A percentile compares a stretch with the other conserved stretches of the same genome.
These are phyloP conservation scores for Yamadazyma dushanensis DNA, from an alignment of 1,139 yeast genomes.

Conservation along the genomic window DNA sequence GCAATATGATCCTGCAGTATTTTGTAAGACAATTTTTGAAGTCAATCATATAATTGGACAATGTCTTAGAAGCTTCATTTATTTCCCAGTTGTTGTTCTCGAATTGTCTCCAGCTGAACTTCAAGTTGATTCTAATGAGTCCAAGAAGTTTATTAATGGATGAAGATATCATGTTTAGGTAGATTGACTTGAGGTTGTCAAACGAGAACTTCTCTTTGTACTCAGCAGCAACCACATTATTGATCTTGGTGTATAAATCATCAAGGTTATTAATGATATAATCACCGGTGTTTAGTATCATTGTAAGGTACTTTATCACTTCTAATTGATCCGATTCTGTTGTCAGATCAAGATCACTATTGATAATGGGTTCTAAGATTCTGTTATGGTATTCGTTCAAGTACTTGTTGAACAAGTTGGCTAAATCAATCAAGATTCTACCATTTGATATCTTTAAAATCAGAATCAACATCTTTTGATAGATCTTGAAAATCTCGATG, in stretches of 20 bases:
- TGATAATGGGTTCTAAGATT: constrained; percentile 61
- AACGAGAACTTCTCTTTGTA: constrained; percentile 44
- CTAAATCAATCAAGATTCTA: constrained; percentile 57
- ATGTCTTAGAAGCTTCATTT: constrained; percentile 62
- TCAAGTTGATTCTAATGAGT: constrained; percentile 62
- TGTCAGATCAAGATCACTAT: constrained; percentile 26
- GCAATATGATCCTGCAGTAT: constrained; percentile 52
- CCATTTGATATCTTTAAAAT: constrained; percentile 75
- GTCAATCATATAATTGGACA: constrained; percentile 68
- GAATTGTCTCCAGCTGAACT: constrained; percentile 83
- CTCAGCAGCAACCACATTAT: constrained; percentile 42
- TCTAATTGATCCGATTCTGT: constrained; percentile 39
- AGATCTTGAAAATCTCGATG: constrained; percentile 79
- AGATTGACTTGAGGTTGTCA: constrained; percentile 56
- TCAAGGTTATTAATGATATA: constrained; percentile 77
- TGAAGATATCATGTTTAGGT: constrained; percentile 56
- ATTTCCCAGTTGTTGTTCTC: constrained; percentile 75
- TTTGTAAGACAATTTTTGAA: constrained; percentile 47
- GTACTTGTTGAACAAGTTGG: constrained; percentile 67
- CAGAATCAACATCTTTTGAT: constrained; percentile 72
- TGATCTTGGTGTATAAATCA: constrained; percentile 71
- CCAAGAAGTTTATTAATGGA: constrained; percentile 58
- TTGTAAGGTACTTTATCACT: constrained; percentile 64
- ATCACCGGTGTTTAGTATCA: constrained; percentile 85
- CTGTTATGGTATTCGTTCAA: constrained; percentile 62